Conservation (phyloP, 2,329 filamentous ascomycete species). For the Amesomyces nigricolor region DNA sequence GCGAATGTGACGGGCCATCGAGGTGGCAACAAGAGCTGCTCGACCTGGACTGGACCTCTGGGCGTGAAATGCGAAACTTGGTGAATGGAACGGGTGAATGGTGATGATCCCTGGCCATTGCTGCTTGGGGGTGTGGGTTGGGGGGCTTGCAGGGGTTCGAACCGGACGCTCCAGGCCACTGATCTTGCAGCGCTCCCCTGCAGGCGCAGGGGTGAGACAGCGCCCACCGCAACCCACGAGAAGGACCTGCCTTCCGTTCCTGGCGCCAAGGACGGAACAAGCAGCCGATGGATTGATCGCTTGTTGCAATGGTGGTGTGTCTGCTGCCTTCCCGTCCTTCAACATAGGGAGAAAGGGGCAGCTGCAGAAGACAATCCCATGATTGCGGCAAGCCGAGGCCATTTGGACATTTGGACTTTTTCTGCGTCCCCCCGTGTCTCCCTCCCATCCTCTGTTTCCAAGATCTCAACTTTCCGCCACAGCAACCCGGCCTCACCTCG, state of each 20-base stretch:
- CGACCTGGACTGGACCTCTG: constrained; percentile 1
- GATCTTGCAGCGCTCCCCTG: no score
- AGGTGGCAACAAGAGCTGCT: constrained; percentile 14
- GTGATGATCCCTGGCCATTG: constrained; percentile 16
- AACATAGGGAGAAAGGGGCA: constrained; percentile 3
- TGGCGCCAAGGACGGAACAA: constrained; percentile 13
- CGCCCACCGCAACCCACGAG: constrained; percentile 14
- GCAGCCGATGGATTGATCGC: constrained; percentile 17
- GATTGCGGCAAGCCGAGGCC: not conserved
- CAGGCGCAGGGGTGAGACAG: no score
- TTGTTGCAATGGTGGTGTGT: not conserved
- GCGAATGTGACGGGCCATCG: not conserved
- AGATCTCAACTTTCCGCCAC: no score
- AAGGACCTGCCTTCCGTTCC: not conserved
- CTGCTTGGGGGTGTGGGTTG: constrained; percentile 13
- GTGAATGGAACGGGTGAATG: constrained; percentile 23
- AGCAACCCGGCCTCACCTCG: not conserved
- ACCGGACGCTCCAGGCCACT: not conserved
- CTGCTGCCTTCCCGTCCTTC: not conserved
- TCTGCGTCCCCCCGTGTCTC: no score
- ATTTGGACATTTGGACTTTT: no score
- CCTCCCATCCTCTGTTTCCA: no score
- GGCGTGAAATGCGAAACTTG: constrained; percentile 23
- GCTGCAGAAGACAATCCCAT: not conserved
- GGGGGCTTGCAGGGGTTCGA: constrained; percentile 11